These are phyloP conservation scores for Saraca asoca DNA, from an alignment of 331 rosid species.

Conservation along the genomic window DNA sequence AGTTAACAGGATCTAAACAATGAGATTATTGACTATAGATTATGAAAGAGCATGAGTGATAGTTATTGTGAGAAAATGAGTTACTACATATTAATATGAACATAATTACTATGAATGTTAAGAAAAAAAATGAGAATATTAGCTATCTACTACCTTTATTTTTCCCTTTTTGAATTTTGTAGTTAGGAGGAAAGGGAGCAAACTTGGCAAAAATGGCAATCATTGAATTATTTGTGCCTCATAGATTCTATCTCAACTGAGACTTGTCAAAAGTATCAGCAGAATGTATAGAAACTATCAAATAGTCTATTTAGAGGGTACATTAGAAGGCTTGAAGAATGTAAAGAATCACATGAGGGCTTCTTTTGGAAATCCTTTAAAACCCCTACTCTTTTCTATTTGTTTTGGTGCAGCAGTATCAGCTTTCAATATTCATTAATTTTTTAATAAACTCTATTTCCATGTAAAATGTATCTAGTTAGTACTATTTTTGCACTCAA, in stretches of 20 bases:
- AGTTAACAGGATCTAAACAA: too few relatives aligned
- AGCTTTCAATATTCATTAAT: neutral
- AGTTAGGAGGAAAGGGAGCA: constrained; percentile 99
- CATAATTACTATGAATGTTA: too few relatives aligned
- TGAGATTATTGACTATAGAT: too few relatives aligned
- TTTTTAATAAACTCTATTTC: neutral
- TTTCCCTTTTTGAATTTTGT: constrained; percentile 31
- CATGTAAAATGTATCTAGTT: neutral
- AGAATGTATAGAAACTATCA: constrained; percentile 58
- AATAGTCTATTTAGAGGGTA: constrained; percentile 77
- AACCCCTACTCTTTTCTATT: constrained; percentile 82
- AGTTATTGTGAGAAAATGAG: too few relatives aligned
- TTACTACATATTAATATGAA: too few relatives aligned
- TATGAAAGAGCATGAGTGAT: too few relatives aligned
- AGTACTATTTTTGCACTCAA: neutral
- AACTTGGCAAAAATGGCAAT: constrained; percentile 97
- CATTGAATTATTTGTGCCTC: constrained; percentile 86
- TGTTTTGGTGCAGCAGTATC: constrained; percentile 99
- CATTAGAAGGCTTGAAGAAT: constrained; percentile 60
- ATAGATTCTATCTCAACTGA: constrained; percentile 96
- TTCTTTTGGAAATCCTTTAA: constrained; percentile 81
- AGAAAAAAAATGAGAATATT: too few relatives aligned
- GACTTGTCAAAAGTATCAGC: constrained; percentile 93
- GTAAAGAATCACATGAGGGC: constrained; percentile 80
- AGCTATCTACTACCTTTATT: too few relatives aligned